These are phyloP conservation scores for Pelargonium nanum DNA, from an alignment of 345 rosid species.

Conservation along the genomic window DNA sequence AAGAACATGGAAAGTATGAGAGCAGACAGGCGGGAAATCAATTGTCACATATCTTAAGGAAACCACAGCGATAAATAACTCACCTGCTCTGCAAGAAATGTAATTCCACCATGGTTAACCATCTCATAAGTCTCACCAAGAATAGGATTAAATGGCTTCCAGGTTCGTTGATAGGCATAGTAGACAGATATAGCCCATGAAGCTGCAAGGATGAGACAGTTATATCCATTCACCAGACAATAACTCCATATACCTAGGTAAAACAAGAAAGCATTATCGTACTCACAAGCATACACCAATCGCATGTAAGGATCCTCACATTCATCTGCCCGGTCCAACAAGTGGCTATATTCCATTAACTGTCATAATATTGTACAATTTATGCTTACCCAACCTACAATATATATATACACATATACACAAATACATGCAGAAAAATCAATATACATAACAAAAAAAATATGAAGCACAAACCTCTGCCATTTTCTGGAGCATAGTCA, in stretches of 20 bases:
- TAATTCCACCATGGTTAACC: constrained; percentile 64
- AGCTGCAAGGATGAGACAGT: constrained; percentile 32
- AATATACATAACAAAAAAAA: neutral
- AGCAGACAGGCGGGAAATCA: neutral
- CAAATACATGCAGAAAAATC: constrained; percentile 7
- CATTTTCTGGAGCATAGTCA: constrained; percentile 94
- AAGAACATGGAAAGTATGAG: neutral
- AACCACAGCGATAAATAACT: constrained; percentile 6
- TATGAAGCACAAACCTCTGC: constrained; percentile 54
- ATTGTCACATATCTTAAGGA: neutral
- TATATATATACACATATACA: neutral
- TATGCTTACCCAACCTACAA: neutral
- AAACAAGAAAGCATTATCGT: constrained; percentile 3
- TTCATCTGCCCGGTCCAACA: constrained; percentile 79
- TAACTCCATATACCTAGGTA: neutral
- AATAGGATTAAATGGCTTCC: constrained; percentile 98
- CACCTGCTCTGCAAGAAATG: constrained; percentile 87
- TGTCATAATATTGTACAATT: constrained; percentile 20
- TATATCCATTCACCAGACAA: constrained; percentile 6
- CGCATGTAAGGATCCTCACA: constrained; percentile 85
- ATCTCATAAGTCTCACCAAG: constrained; percentile 92
- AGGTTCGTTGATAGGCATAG: constrained; percentile 67
- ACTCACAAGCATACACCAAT: constrained; percentile 76
- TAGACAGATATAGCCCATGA: constrained; percentile 89
- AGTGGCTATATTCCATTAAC: constrained; percentile 84